Evolutionary conservation across 805 yeast species (phyloP).

Genomic region (Vanderwaltozyma verrucispora): DNA sequence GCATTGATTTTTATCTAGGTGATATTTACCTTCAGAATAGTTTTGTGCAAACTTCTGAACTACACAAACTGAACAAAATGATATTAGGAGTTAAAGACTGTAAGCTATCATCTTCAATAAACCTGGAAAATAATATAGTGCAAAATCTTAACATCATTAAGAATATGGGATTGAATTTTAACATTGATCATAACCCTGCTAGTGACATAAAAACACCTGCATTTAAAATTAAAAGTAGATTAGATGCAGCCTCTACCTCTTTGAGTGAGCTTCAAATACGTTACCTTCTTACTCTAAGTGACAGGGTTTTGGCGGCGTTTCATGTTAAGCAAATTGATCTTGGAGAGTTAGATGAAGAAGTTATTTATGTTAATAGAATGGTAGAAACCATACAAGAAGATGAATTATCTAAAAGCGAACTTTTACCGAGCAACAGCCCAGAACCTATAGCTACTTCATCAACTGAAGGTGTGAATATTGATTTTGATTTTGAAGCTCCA

Average conservation of each 20-base stretch:
- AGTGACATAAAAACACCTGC: conserved; percentile 34
- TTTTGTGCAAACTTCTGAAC: conserved; percentile 31
- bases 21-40: conserved; percentile 63
- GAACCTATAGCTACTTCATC: not conserved
- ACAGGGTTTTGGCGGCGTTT: conserved; percentile 47
- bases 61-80: conserved; percentile 41
- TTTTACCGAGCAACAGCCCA: conserved; percentile 4
- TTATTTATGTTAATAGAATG: conserved; percentile 47
- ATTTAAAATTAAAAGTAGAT: conserved; percentile 41
- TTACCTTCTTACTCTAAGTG: conserved; percentile 45
- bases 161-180: conserved; percentile 50
- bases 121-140: conserved; percentile 32
- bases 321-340: conserved; percentile 34
- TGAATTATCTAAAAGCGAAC: conserved; percentile 6
- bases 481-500: conserved; percentile 44
- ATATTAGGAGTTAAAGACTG: conserved; percentile 65
- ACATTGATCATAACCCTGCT: conserved; percentile 45
- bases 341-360: conserved; percentile 52
- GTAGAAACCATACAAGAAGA: conserved; percentile 19
- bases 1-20: conserved; percentile 66
- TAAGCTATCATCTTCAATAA: conserved; percentile 51
- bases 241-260: conserved; percentile 44
- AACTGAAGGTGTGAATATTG: conserved; percentile 1
- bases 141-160: conserved; percentile 59
- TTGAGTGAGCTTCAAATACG: conserved; percentile 66